Evolutionary conservation across 2,329 filamentous ascomycete genomes (phyloP).

Genomic region (Cladosporium halotolerans): DNA sequence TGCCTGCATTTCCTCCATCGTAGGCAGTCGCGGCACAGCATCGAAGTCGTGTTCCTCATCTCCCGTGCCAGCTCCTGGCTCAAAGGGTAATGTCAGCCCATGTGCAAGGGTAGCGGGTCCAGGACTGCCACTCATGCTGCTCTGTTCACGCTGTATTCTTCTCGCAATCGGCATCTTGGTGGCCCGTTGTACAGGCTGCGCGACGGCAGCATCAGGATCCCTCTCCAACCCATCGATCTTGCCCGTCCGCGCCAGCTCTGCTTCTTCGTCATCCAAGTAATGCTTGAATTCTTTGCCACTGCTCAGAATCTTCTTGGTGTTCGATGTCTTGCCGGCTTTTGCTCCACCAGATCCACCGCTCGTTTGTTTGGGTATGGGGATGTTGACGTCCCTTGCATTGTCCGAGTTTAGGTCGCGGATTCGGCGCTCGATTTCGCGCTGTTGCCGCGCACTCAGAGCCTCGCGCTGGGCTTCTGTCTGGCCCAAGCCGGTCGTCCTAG

Average conservation of each 20-base stretch:
- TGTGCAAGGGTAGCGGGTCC: conserved; percentile 16
- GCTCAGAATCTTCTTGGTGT: conserved; percentile 69
- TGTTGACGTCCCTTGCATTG: conserved; percentile 48
- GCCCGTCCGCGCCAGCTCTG: conserved; percentile 41
- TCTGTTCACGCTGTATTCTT: conserved; percentile 25
- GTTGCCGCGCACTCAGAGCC: conserved; percentile 74
- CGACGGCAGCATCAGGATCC: conserved; percentile 16
- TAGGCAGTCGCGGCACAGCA: conserved; percentile 20
- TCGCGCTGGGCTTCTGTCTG: conserved; percentile 37
- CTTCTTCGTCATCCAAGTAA: conserved; percentile 73
- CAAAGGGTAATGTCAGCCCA: conserved; percentile 9
- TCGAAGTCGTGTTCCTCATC: conserved; percentile 38
- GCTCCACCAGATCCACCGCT: conserved; percentile 38
- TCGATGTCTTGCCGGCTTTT: conserved; percentile 55
- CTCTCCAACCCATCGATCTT: conserved; percentile 23
- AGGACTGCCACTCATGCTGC: conserved; percentile 23
- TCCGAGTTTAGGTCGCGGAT: conserved; percentile 79
- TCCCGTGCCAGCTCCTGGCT: conserved; percentile 16
- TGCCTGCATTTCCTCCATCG: conserved; percentile 50
- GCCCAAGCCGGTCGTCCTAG: conserved; percentile 45
- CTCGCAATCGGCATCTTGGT: conserved; percentile 32
- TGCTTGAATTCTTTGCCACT: conserved; percentile 80
- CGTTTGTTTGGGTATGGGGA: conserved; percentile 55
- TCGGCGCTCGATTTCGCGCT: conserved; percentile 73
- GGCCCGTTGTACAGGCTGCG: conserved; percentile 20